Base-by-base conservation (phyloP, 2,329 filamentous ascomycete species). In the Aspergillus ibericus region DNA sequence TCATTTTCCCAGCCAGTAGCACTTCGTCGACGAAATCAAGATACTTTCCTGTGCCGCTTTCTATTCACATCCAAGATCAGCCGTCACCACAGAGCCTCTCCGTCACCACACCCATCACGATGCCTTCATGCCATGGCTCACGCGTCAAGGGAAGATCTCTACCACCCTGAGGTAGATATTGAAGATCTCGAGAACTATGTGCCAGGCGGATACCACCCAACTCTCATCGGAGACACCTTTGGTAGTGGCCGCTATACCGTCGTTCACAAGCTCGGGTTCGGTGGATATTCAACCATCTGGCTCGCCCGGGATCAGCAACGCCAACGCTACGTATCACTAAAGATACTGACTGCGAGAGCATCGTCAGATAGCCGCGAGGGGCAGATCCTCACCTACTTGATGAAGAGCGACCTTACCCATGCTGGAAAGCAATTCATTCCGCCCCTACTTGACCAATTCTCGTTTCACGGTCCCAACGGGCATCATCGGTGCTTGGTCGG, bases 181-280 rank as follows among this genome's bases (percentile, higher is more conserved):
- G 44, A 48, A 1, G 7, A 20, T 9, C 16, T 58, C 9, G 40
- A 38, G 27, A 9, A 42, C 1, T 58, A 58, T 22, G 7, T 5
- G 12, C 42, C 42, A 9, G 56, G 56, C 15, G 52, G 52, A 10
- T 59, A 59, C 34, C 56, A 59, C 20, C 52, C 56, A 12, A 34
- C 46, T 16, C 18, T 18, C 5, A 40, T 59, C 13, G 52, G 56
- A 22, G 56, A 59, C 15, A 20, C 20, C 3, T 55, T 59, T 15
- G 12, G 27, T 32, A 34, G 18, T 47, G 46, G 38, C 20, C 56
- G 52, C 46, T 55, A 59, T 40, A 59, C 22, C 4, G 18, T 52
- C 25, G 20, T 38, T 13, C 52, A 59, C 38, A 59, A 59, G 47
- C 36, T 55, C 5, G 52, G 52, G 6, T 59, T 38, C 16, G 56